These are phyloP conservation scores for Haplosporangium sp. DNA, from an alignment of 371 early-diverging fungal genomes.

Conservation along the genomic window DNA sequence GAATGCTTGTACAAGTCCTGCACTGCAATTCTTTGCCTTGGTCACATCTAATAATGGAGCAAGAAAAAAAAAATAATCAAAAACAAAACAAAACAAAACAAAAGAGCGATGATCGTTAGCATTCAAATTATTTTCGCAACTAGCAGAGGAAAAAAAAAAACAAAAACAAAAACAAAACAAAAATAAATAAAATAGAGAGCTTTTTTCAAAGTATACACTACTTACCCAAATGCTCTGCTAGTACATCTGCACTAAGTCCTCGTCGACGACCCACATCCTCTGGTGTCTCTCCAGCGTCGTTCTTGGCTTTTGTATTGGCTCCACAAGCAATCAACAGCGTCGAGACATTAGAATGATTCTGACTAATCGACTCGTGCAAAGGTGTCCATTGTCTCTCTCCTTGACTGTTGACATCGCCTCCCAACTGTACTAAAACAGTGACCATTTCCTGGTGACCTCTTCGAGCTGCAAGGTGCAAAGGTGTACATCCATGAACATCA, in stretches of 20 bases:
- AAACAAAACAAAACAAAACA: no score
- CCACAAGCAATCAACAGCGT: conserved; percentile 51
- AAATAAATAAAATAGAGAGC: no score
- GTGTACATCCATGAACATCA: conserved; percentile 56
- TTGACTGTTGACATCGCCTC: conserved; percentile 52
- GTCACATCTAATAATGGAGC: conserved; percentile 21
- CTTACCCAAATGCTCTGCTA: conserved; percentile 44
- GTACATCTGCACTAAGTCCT: conserved; percentile 27
- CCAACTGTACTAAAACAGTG: conserved; percentile 53
- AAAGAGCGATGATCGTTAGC: no score
- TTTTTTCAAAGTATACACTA: background rate
- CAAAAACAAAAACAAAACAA: no score
- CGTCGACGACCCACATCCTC: conserved; percentile 51
- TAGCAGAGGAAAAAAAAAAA: no score
- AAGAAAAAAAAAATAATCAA: background rate
- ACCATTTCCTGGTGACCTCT: conserved; percentile 58
- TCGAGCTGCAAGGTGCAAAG: conserved; percentile 55
- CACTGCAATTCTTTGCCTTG: conserved; percentile 37
- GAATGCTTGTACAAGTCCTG: conserved; percentile 35
- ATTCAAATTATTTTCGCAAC: no score
- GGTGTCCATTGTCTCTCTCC: conserved; percentile 56
- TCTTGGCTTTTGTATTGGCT: conserved; percentile 34
- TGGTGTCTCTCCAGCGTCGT: conserved; percentile 49
- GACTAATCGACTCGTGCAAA: conserved; percentile 57
- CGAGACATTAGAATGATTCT: conserved; percentile 52